phyloP scores from a whole-genome alignment of 495 filamentous ascomycete genomes.

The Neurospora pannonica region DNA sequence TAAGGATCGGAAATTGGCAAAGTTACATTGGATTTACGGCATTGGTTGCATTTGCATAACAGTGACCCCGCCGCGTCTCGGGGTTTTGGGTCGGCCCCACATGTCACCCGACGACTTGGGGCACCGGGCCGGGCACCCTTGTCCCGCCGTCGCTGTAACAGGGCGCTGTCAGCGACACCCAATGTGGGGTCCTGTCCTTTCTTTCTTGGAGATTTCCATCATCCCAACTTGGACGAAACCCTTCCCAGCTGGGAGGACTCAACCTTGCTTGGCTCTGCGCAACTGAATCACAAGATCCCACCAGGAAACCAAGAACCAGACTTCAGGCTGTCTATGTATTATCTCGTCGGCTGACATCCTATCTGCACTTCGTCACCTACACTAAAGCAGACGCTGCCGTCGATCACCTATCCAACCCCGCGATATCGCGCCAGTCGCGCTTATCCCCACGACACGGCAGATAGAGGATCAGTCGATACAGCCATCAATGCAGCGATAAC shows the following conservation, averaged over 20 bases:
- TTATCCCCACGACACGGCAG: not conserved
- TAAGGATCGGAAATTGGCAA: not conserved
- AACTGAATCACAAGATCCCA: not conserved
- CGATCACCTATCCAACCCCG: not conserved
- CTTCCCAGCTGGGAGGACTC: not conserved
- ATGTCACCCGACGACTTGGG: not conserved
- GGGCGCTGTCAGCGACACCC: not conserved
- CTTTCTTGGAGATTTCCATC: not conserved
- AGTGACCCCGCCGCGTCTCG: not conserved
- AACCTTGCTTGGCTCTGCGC: not conserved
- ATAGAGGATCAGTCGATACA: not conserved
- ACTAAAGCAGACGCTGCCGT: not conserved
- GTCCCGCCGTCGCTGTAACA: not conserved
- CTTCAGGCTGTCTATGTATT: not conserved
- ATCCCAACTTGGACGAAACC: not conserved
- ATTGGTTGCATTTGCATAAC: not conserved
- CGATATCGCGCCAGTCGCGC: not conserved
- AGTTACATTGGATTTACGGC: not conserved
- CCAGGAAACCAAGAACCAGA: not conserved
- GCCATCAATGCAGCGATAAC: constrained; percentile 6
- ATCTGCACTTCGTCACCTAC: not conserved
- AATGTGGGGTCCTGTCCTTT: not conserved
- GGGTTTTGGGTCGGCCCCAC: not conserved
- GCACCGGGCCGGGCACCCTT: not conserved
- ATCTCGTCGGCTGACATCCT: not conserved